Evolutionary conservation across 1,284 basidiomycete species (phyloP).

Genomic region (Cystobasidium pallidum): DNA sequence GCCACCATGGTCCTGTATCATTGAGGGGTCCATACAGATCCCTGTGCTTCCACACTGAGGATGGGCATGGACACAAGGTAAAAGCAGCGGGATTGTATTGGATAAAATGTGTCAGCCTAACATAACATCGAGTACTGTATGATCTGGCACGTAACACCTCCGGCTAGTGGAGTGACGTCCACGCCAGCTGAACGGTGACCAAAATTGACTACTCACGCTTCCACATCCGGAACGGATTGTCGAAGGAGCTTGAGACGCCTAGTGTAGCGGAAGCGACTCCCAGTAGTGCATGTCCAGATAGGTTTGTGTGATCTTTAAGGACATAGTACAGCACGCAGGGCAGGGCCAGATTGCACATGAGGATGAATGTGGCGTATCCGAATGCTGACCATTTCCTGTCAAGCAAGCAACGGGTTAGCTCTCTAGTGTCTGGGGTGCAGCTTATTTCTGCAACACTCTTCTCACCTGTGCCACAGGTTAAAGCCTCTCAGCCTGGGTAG

Average conservation of each 20-base stretch:
- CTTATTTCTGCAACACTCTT: not conserved
- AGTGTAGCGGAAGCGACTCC: constrained; percentile 46
- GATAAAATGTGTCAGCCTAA: no score
- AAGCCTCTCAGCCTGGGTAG: constrained; percentile 28
- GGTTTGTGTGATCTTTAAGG: constrained; percentile 9
- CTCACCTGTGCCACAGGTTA: constrained; percentile 23
- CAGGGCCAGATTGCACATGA: constrained; percentile 33
- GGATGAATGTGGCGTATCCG: constrained; percentile 41
- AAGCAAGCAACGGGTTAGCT: not conserved
- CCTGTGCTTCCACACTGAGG: constrained; percentile 46
- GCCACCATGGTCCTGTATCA: constrained; percentile 32
- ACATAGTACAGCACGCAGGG: constrained; percentile 46
- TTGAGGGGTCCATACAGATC: constrained; percentile 48
- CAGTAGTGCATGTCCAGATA: not conserved
- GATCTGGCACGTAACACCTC: no score
- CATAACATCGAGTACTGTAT: no score
- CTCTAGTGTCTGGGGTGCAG: not conserved
- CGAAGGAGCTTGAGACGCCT: constrained; percentile 48
- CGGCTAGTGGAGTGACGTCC: no score
- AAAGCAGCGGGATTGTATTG: no score
- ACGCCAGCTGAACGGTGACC: no score
- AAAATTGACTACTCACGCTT: constrained; percentile 41
- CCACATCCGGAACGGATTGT: constrained; percentile 49
- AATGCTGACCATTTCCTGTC: constrained; percentile 32
- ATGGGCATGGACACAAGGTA: no score